Evolutionary conservation across 345 rosid genomes (phyloP).

Genomic region (Cardamine occulta): DNA sequence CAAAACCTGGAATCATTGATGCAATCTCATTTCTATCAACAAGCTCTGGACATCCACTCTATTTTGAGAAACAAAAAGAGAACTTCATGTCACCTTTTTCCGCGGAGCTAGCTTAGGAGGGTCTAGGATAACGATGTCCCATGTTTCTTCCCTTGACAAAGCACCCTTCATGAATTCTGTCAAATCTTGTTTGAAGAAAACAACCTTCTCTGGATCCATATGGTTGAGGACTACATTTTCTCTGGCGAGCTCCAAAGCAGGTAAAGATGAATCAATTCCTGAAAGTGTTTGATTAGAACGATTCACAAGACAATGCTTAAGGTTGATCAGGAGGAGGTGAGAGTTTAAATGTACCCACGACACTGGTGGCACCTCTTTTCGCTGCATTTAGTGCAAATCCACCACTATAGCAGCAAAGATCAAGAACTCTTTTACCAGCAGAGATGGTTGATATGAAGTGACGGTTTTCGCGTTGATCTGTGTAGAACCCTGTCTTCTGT

Average conservation of each 20-base stretch:
- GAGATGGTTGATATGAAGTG: slow-evolving; percentile 73
- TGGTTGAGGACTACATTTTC: slow-evolving; percentile 76
- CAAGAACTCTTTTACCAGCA: slow-evolving; percentile 72
- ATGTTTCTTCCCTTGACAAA: slow-evolving; percentile 67
- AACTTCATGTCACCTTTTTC: slow-evolving; percentile 56
- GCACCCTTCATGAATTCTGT: slow-evolving; percentile 81
- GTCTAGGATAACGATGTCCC: slow-evolving; percentile 89
- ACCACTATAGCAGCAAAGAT: slow-evolving; percentile 89
- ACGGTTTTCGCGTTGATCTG: slow-evolving; percentile 83
- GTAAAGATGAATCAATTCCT: slow-evolving; percentile 84
- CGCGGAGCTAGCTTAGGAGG: slow-evolving; percentile 91
- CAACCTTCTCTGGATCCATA: slow-evolving; percentile 63
- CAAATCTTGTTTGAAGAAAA: slow-evolving; percentile 74
- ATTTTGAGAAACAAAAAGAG: background rate
- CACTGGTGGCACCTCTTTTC: slow-evolving; percentile 69
- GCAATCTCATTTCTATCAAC: slow-evolving; percentile 16
- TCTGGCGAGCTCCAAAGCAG: slow-evolving; percentile 88
- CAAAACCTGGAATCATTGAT: slow-evolving; percentile 54
- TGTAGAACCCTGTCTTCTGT: slow-evolving; percentile 92
- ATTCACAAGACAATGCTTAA: background rate
- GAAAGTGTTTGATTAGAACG: slow-evolving; percentile 28
- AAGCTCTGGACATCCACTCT: background rate
- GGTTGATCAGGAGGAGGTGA: background rate
- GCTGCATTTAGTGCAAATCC: slow-evolving; percentile 85
- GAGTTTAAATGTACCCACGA: slow-evolving; percentile 50